Percentiles rank a stretch among this genome's conserved stretches.
phyloP scores from a whole-genome alignment of 768 basidiomycete genomes.

The Kwoniella heveanensis region DNA sequence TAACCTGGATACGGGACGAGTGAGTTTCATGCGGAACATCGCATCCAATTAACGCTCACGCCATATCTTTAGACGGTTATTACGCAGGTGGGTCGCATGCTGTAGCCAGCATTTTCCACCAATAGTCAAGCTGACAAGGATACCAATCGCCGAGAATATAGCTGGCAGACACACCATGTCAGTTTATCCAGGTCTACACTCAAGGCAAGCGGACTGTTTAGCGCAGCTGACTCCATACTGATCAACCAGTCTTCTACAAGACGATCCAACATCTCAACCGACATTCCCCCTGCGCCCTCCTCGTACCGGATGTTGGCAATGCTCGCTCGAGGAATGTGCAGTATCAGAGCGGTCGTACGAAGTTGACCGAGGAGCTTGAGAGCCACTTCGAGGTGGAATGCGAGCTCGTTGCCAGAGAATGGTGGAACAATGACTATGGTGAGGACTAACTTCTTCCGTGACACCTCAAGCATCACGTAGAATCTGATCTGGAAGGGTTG shows the following conservation, averaged over 20 bases:
- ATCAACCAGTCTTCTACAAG: constrained; percentile 2
- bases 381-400: constrained; percentile 9
- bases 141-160: too few species aligned
- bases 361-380: constrained; percentile 5
- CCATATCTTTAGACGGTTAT: not conserved
- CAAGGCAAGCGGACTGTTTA: not conserved
- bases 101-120: too few species aligned
- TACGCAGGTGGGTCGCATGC: constrained; percentile 20
- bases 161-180: constrained; percentile 18
- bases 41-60: not conserved
- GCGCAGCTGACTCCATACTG: not conserved
- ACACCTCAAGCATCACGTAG: too few species aligned
- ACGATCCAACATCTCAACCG: constrained; percentile 12
- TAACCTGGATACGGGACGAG: constrained; percentile 16
- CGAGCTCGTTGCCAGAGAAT: not conserved
- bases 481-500: too few species aligned
- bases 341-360: not conserved
- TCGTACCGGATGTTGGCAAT: constrained; percentile 3
- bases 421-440: constrained; percentile 13
- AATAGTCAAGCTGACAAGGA: too few species aligned
- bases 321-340: too few species aligned
- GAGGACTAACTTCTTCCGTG: not conserved
- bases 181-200: not conserved
- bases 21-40: not conserved
- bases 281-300: constrained; percentile 7